These are phyloP conservation scores for Cucurbita maxima DNA, from an alignment of 306 rosid species.

Conservation along the genomic window DNA sequence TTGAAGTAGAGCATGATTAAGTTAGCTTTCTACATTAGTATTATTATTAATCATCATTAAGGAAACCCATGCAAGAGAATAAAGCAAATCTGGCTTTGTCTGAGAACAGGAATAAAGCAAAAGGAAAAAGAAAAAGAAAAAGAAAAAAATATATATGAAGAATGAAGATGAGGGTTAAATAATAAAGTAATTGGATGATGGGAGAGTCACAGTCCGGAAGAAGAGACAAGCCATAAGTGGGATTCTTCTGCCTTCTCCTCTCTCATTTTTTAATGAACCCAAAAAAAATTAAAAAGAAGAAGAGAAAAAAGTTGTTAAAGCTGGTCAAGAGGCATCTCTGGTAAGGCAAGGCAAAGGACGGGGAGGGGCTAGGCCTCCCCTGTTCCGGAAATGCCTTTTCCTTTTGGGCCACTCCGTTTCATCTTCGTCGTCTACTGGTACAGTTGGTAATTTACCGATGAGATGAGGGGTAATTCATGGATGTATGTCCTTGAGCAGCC, in stretches of 20 bases:
- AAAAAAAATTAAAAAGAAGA: too few relatives aligned
- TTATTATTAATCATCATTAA: background rate
- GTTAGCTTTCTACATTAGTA: too few relatives aligned
- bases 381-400: too few relatives aligned
- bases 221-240: slow-evolving; percentile 58
- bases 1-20: background rate
- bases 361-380: too few relatives aligned
- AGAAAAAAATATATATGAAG: background rate
- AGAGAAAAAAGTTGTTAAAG: too few relatives aligned
- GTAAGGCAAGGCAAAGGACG: too few relatives aligned
- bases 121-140: background rate
- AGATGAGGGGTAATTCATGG: slow-evolving; percentile 1
- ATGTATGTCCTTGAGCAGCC: slow-evolving; percentile 68
- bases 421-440: background rate
- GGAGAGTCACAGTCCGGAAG: slow-evolving; percentile 11
- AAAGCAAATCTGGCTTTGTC: background rate
- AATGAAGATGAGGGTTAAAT: background rate
- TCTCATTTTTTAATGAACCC: too few relatives aligned
- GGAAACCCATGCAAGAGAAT: background rate
- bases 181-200: slow-evolving; percentile 12
- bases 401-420: too few relatives aligned
- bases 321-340: too few relatives aligned
- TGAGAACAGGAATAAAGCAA: background rate
- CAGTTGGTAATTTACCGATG: background rate
- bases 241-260: slow-evolving; percentile 18